A percentile compares a stretch with the other conserved stretches of the same genome.
phyloP scores from a whole-genome alignment of 306 rosid species.

The Cucurbita pepo region DNA sequence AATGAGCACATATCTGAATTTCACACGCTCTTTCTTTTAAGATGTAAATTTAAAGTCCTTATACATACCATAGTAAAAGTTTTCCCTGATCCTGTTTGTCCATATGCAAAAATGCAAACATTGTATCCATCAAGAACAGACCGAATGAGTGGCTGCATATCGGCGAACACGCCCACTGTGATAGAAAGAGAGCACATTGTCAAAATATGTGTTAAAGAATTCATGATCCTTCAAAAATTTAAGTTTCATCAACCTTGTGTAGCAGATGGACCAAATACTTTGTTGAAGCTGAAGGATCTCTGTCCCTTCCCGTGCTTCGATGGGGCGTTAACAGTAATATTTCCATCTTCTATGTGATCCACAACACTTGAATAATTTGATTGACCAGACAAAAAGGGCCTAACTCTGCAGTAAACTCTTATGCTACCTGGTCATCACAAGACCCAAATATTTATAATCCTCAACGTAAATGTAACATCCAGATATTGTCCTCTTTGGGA shows the following conservation, averaged over 20 bases:
- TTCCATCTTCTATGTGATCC: constrained; percentile 73
- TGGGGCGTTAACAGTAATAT: constrained; percentile 51
- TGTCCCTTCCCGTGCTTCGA: constrained; percentile 67
- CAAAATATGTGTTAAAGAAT: not conserved
- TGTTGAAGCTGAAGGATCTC: constrained; percentile 70
- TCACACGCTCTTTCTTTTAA: not conserved
- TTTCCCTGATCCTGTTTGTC: constrained; percentile 68
- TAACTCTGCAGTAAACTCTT: constrained; percentile 91
- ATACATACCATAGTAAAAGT: constrained; percentile 60
- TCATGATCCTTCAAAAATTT: not conserved
- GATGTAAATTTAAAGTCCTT: not conserved
- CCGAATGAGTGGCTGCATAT: constrained; percentile 59
- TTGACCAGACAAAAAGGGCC: constrained; percentile 66
- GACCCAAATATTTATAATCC: not conserved
- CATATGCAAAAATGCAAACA: constrained; percentile 68
- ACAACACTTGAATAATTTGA: constrained; percentile 46
- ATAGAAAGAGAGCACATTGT: not conserved
- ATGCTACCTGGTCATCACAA: constrained; percentile 64
- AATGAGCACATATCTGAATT: not conserved
- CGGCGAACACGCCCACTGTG: constrained; percentile 55
- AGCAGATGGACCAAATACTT: constrained; percentile 76
- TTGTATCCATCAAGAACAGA: constrained; percentile 62
- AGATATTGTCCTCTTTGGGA: too few relatives aligned
- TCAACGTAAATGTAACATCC: not conserved
- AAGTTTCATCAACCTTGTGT: constrained; percentile 45